These are phyloP conservation scores for Eragrostis tef DNA, from an alignment of 202 grass and related monocot species.

Conservation along the genomic window DNA sequence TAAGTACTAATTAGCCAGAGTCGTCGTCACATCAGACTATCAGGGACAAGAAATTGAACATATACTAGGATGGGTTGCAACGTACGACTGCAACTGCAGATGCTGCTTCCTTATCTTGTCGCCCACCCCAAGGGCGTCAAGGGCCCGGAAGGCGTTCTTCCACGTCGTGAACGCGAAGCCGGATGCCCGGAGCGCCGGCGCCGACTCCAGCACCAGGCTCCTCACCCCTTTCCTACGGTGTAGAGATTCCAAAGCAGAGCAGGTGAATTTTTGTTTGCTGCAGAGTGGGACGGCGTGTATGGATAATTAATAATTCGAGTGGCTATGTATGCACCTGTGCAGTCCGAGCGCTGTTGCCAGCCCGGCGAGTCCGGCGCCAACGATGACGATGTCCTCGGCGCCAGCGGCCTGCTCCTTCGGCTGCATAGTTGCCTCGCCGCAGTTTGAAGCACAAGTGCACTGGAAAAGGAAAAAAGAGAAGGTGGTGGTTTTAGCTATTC, in stretches of 20 bases:
- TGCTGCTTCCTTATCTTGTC: slow-evolving; percentile 58
- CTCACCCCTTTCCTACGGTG: slow-evolving; percentile 52
- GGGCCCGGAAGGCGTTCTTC: slow-evolving; percentile 62
- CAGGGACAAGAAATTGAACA: background rate
- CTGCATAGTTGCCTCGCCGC: background rate
- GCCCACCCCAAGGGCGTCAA: slow-evolving; percentile 64
- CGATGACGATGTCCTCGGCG: slow-evolving; percentile 55
- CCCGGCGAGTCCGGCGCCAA: slow-evolving; percentile 62
- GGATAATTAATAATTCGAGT: too few species aligned
- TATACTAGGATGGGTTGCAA: too few species aligned
- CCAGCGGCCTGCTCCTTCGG: slow-evolving; percentile 14
- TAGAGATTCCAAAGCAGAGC: background rate
- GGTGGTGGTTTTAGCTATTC: background rate
- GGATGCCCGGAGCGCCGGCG: slow-evolving; percentile 51
- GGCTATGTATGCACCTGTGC: slow-evolving; percentile 47
- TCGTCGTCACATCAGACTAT: too few species aligned
- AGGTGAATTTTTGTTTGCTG: background rate
- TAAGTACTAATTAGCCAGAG: background rate
- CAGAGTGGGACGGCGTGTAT: background rate
- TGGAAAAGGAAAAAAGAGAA: background rate
- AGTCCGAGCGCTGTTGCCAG: slow-evolving; percentile 63
- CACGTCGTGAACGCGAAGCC: slow-evolving; percentile 64
- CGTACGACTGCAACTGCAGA: slow-evolving; percentile 29
- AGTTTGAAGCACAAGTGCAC: background rate
- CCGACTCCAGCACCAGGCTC: slow-evolving; percentile 69